Evolutionary conservation across 2,329 filamentous ascomycete genomes (phyloP).

Genomic region (Aspergillus uvarum): DNA sequence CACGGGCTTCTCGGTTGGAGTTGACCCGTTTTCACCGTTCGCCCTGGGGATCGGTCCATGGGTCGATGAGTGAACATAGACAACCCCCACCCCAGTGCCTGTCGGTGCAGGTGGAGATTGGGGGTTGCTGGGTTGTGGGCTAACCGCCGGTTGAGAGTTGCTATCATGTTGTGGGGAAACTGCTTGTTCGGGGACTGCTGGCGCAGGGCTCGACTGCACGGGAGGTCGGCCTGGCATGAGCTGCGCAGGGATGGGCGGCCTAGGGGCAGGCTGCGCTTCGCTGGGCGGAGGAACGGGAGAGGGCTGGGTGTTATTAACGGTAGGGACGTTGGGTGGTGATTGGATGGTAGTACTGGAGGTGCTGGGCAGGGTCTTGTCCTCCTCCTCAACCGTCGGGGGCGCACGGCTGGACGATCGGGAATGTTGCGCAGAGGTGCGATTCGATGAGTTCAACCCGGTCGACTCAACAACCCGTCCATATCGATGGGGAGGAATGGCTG

Average conservation of each 20-base stretch:
- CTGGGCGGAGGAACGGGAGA: conserved; percentile 1
- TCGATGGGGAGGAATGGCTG: conserved; percentile 65
- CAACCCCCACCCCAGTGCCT: conserved; percentile 18
- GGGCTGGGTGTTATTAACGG: neutral
- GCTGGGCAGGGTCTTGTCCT: conserved; percentile 15
- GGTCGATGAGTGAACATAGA: conserved; percentile 34
- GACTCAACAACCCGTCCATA: conserved; percentile 61
- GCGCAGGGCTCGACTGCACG: neutral
- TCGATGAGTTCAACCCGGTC: conserved; percentile 46
- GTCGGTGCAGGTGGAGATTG: conserved; percentile 8
- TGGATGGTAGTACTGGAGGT: conserved; percentile 11
- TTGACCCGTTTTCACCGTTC: conserved; percentile 14
- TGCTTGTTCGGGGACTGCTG: neutral
- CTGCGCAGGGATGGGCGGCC: neutral
- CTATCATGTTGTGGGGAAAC: neutral
- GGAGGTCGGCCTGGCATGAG: neutral
- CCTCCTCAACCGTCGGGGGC: conserved; percentile 15
- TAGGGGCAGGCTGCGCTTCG: neutral
- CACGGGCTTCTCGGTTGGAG: neutral
- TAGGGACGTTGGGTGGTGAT: conserved; percentile 5
- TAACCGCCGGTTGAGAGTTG: neutral
- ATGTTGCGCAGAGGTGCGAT: conserved; percentile 30
- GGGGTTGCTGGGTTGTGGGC: no score
- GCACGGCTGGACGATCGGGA: conserved; percentile 33
- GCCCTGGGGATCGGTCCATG: conserved; percentile 33